Evolutionary conservation across 1,284 basidiomycete genomes (phyloP).

Genomic region (Ceratobasidium papillatum): DNA sequence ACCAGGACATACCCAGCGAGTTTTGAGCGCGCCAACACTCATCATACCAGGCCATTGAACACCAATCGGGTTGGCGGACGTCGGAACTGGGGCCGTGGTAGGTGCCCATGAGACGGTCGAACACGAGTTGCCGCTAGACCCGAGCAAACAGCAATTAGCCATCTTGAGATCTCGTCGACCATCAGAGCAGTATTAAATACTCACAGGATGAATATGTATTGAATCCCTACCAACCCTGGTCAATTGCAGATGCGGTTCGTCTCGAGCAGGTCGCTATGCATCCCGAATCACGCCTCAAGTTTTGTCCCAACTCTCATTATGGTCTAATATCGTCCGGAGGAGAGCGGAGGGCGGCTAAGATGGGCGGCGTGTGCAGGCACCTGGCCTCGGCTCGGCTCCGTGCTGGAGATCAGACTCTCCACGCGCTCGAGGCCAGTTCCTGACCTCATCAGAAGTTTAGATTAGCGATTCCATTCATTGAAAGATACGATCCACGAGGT

Average conservation of each 20-base stretch:
- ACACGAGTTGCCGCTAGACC: slow-evolving; percentile 6
- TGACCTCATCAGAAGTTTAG: slow-evolving; percentile 5
- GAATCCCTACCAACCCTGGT: not conserved
- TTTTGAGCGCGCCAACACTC: slow-evolving; percentile 1
- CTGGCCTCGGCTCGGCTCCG: not conserved
- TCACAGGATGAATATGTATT: slow-evolving; percentile 25
- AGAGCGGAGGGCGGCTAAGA: not conserved
- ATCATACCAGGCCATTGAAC: slow-evolving; percentile 13
- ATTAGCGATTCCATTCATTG: not conserved
- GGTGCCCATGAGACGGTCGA: slow-evolving; percentile 19
- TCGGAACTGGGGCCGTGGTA: not conserved
- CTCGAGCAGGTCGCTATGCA: not conserved
- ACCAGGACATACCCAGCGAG: slow-evolving; percentile 20
- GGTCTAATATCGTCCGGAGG: not conserved
- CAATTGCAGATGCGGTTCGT: slow-evolving; percentile 15
- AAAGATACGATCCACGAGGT: too few relatives aligned
- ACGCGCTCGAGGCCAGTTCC: not conserved
- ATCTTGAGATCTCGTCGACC: not conserved
- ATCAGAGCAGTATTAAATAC: not conserved
- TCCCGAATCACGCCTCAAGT: not conserved
- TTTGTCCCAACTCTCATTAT: not conserved
- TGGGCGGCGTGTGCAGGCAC: not conserved
- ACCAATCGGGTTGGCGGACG: not conserved
- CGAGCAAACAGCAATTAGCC: too few relatives aligned
- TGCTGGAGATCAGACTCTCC: slow-evolving; percentile 11